Conservation (phyloP, 805 yeast genomes). For the Groenewaldozyma salmanticensis region DNA sequence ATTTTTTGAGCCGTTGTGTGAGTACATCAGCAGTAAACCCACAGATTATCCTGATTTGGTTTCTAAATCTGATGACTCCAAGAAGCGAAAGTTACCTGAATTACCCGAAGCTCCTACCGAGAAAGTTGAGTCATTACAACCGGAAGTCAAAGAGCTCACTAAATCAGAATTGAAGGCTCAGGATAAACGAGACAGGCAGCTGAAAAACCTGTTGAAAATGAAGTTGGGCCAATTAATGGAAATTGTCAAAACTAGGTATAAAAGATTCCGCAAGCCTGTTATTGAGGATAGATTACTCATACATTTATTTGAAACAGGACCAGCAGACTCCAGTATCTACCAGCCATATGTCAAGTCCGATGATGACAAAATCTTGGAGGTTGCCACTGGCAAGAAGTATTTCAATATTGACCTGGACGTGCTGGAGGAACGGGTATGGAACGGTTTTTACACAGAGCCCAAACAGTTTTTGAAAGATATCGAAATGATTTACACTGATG, state of each 20-base stretch:
- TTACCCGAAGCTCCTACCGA: conserved; percentile 31
- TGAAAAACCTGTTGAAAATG: conserved; percentile 77
- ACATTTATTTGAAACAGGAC: conserved; percentile 54
- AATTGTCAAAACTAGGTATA: conserved; percentile 73
- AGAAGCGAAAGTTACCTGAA: conserved; percentile 28
- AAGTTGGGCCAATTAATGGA: conserved; percentile 86
- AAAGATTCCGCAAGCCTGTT: conserved; percentile 81
- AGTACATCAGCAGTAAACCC: conserved; percentile 59
- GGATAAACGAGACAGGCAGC: conserved; percentile 61
- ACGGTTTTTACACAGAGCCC: conserved; percentile 90
- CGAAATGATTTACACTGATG: conserved; percentile 73
- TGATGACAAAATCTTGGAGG: conserved; percentile 73
- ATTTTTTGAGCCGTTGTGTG: conserved; percentile 48
- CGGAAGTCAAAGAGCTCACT: conserved; percentile 18
- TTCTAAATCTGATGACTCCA: conserved; percentile 27
- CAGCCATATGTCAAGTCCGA: conserved; percentile 29
- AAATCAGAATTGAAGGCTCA: conserved; percentile 37
- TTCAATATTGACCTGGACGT: conserved; percentile 90
- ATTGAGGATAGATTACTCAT: conserved; percentile 66
- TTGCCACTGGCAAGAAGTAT: conserved; percentile 59
- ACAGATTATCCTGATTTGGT: conserved; percentile 55
- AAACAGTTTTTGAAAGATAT: conserved; percentile 80
- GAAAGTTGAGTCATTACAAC: conserved; percentile 25
- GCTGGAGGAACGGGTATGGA: conserved; percentile 92
- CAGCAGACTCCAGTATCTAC: conserved; percentile 7